Conservation (phyloP, 805 yeast genomes). For the Starmerella apis region DNA sequence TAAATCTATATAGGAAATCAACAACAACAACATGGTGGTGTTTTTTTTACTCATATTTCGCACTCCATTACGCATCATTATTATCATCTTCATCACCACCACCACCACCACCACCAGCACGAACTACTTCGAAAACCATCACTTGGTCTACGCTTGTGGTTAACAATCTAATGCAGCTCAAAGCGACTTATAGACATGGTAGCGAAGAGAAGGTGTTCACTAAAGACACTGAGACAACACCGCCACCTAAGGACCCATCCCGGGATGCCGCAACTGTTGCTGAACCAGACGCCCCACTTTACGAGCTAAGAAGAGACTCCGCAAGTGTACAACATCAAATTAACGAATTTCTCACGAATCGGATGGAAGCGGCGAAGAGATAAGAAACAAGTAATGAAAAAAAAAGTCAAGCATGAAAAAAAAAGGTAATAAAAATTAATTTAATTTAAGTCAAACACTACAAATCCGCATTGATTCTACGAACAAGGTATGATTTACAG, state of each 20-base stretch:
- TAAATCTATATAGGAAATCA: no score
- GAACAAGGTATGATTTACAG: constrained; percentile 33
- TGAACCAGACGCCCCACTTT: constrained; percentile 16
- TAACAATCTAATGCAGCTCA: neutral
- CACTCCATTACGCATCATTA: neutral
- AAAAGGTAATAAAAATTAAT: neutral
- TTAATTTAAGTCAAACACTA: neutral
- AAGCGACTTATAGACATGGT: constrained; percentile 15
- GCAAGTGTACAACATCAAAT: constrained; percentile 25
- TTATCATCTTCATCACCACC: no score
- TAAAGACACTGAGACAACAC: constrained; percentile 5
- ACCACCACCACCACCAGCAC: no score
- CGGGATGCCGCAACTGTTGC: constrained; percentile 22
- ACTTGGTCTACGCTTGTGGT: no score
- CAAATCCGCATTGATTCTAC: neutral
- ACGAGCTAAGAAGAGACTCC: constrained; percentile 21
- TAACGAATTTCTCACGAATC: constrained; percentile 22
- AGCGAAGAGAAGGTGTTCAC: constrained; percentile 16
- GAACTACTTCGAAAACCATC: no score
- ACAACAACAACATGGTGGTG: no score
- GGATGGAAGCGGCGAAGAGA: constrained; percentile 14
- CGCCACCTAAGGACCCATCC: constrained; percentile 13
- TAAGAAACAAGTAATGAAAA: neutral
- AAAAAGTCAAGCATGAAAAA: neutral
- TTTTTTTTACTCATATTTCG: neutral